Base-by-base conservation (phyloP, 306 rosid species). In the Quercus glauca region DNA sequence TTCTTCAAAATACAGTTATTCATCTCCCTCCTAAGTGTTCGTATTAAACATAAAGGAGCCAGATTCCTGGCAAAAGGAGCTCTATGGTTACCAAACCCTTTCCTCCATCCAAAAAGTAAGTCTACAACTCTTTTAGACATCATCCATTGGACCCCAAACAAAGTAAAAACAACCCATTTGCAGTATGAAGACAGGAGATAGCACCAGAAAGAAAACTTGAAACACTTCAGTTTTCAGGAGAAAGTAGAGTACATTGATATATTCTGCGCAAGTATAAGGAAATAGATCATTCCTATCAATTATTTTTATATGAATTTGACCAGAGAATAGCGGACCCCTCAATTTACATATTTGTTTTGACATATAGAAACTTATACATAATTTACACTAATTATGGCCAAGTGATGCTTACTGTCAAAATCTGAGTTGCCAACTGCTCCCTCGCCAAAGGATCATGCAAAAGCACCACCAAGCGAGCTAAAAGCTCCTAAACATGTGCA, bases 401-500 rank as follows among this genome's bases (percentile, higher is more conserved):
- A 49, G 76, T 76, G 55, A 41, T 56, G 73, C 97, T 85, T 82
- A 94, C 97, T 4, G 92, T 92, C 89, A 94, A 82, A 87, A 94
- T 91, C 55, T 92, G 99, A 82, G 93, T 90, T 35, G 97, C 93
- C 78, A 88, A 85, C 87, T 91, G 97, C 87, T 92, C 97, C 86
- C 93, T 86, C 13, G 97, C 95, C 69, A 94, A 83, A 75, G 99
- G 99, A 85, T 94, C 88, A 71, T 94, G 99, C 85, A 94, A 84
- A 90, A 92, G 97, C 81, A 92, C 99, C 85, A 94, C 81, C 75
- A 94, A 86, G 76, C 99, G 99, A 55, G 96, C 93, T 85, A 91
- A 90, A 76, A 94, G 92, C 77, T 94, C 99, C 99, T 94, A 69
- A 4, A 80, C n/a, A 81, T 78, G 78, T 58, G 79, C 75, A 78